phyloP scores from a whole-genome alignment of 2,329 filamentous ascomycete genomes.

The Pseudogymnoascus sp. region DNA sequence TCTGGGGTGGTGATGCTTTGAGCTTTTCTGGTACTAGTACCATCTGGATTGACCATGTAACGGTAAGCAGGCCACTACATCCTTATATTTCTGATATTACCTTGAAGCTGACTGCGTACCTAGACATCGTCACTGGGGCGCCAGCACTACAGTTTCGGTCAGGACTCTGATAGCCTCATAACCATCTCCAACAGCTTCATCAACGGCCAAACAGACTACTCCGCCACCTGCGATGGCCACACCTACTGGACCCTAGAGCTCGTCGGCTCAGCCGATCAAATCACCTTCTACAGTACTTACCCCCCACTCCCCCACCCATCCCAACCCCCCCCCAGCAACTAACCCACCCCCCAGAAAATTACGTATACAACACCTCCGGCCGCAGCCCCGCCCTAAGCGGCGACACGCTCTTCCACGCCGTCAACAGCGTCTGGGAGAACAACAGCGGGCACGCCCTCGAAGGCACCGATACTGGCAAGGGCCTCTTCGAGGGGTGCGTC shows the following conservation, averaged over 20 bases:
- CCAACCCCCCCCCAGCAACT: neutral
- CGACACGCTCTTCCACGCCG: conserved; percentile 30
- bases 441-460: conserved; percentile 38
- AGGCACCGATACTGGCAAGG: conserved; percentile 23
- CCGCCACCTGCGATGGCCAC: conserved; percentile 35
- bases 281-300: conserved; percentile 25
- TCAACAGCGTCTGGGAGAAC: conserved; percentile 33
- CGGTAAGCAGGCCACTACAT: conserved; percentile 21
- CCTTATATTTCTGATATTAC: neutral
- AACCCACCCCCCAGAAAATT: conserved; percentile 28
- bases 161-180: conserved; percentile 26
- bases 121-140: conserved; percentile 27
- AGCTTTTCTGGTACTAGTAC: conserved; percentile 23
- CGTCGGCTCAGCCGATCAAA: conserved; percentile 29
- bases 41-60: conserved; percentile 31
- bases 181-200: conserved; percentile 39
- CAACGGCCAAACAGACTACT: conserved; percentile 34
- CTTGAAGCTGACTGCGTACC: neutral
- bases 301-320: neutral
- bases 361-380: conserved; percentile 34
- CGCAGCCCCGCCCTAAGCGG: conserved; percentile 34
- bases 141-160: conserved; percentile 32
- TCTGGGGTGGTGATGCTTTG: conserved; percentile 31
- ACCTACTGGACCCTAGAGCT: conserved; percentile 38
- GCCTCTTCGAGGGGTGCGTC: conserved; percentile 36